Evolutionary conservation across 179 eudicot genomes (phyloP).

Genomic region (Silene noctiflora): DNA sequence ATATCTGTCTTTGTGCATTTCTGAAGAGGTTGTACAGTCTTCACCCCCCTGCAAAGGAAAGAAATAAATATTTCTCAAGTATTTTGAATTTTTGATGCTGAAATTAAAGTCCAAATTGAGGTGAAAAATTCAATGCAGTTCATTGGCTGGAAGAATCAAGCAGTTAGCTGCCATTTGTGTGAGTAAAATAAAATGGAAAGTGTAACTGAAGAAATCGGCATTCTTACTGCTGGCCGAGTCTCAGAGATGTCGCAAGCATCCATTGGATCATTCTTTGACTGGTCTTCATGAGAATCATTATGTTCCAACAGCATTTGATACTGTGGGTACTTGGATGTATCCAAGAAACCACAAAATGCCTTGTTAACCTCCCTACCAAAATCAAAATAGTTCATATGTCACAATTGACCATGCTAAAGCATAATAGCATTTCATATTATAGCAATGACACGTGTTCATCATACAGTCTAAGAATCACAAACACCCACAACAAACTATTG

Average conservation of each 20-base stretch:
- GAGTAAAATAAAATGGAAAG: constrained; percentile 1
- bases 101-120: constrained; percentile 3
- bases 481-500: background rate
- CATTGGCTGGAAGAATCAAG: background rate
- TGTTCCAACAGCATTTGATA: constrained; percentile 33
- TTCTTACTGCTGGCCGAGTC: constrained; percentile 35
- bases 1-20: constrained; percentile 12
- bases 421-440: constrained; percentile 9
- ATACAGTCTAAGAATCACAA: background rate
- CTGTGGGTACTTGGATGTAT: constrained; percentile 40
- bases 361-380: constrained; percentile 81
- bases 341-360: constrained; percentile 88
- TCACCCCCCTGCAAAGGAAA: constrained; percentile 29
- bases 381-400: background rate
- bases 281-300: constrained; percentile 13
- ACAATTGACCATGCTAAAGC: background rate
- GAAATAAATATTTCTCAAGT: constrained; percentile 11
- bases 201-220: constrained; percentile 10
- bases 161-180: background rate
- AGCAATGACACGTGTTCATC: constrained; percentile 1
- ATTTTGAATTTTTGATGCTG: constrained; percentile 1
- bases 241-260: constrained; percentile 25
- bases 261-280: constrained; percentile 26
- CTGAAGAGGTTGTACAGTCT: constrained; percentile 20
- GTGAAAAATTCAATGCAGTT: background rate